Percentiles rank a stretch among this genome's conserved stretches.
Conservation (phyloP, 2,329 filamentous ascomycete species). For the Exophiala aquamarina region DNA sequence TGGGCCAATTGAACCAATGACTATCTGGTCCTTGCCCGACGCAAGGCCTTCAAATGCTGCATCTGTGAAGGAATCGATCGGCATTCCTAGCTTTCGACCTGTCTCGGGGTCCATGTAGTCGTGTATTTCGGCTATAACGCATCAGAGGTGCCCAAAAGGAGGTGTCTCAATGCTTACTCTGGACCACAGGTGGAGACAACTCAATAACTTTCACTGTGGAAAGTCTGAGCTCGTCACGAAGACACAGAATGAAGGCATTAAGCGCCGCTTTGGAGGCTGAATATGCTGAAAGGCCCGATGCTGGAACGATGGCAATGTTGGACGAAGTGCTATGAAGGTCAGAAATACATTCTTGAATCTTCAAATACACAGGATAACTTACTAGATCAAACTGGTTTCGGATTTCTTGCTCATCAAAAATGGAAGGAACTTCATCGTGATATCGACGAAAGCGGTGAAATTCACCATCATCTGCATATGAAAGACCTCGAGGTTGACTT, state of each 20-base stretch:
- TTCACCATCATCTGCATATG: constrained; percentile 49
- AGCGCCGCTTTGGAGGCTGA: constrained; percentile 56
- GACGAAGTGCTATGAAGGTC: constrained; percentile 37
- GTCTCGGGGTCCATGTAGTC: constrained; percentile 45
- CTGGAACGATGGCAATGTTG: constrained; percentile 49
- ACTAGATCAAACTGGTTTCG: constrained; percentile 36
- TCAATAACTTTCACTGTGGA: constrained; percentile 47
- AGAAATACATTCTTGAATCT: too few species aligned
- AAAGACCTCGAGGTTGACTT: constrained; percentile 42
- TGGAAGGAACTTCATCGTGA: constrained; percentile 49
- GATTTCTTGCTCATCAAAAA: constrained; percentile 37
- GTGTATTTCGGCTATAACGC: constrained; percentile 49
- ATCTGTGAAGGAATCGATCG: constrained; percentile 45
- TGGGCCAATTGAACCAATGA: constrained; percentile 32
- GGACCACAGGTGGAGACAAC: constrained; percentile 46
- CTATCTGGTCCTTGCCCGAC: constrained; percentile 44
- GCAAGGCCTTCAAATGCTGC: constrained; percentile 46
- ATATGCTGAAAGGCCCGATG: constrained; percentile 50
- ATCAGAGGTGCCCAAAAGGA: background rate
- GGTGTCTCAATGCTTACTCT: constrained; percentile 31
- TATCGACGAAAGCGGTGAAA: constrained; percentile 47
- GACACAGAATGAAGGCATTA: constrained; percentile 47
- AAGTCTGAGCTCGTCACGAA: constrained; percentile 44
- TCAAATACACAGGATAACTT: constrained; percentile 7
- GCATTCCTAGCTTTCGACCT: constrained; percentile 51